Base-by-base conservation (phyloP, 306 rosid species). In the Neltuma alba region DNA sequence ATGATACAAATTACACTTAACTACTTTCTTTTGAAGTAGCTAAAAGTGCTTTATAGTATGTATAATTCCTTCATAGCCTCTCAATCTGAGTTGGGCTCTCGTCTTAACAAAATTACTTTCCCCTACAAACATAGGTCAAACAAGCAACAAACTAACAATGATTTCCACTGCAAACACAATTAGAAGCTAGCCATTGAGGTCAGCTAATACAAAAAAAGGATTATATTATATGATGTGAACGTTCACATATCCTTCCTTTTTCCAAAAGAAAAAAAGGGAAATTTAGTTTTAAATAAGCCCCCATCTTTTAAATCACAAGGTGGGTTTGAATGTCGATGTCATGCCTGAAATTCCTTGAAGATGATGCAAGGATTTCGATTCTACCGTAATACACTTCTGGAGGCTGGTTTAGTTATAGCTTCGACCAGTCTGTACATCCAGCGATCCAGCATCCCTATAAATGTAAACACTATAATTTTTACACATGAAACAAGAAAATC, bases 401-500 rank as follows among this genome's bases (percentile, higher is more conserved):
- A 75, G n/a, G 84, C 88, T 75, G 92, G 91, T 77, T 90, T 94
- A 67, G 98, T 92, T 58, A 88, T 27, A 64, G 86, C 90, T 85
- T 94, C 97, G 41, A 94, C 12, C 80, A 94, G 85, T 86, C 96
- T 83, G 87, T 42, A 92, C 97, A 92, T 94, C 98, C 98, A 94
- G 23, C 97, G 94, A 72, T 94, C 98, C 70, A 94, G 89, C 98
- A 94, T 81, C 80, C 98, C 98, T 94, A 90, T 81, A 7, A 57
- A 80, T 41, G 42, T 65, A 75, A n/a, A 66, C 21, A 38, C 28
- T 13, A 50, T 6, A 38, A 70, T 40, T 36, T 38, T 77, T 64
- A 34, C 45, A 74, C 38, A 57, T 21, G 72, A 45, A 74, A 4
- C 20, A 12, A 40, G 60, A 81, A 55, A 21, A 27, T 45, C 64